Evolutionary conservation across 1,284 basidiomycete species (phyloP).

Genomic region (Melanopsichium pennsylvanicum): DNA sequence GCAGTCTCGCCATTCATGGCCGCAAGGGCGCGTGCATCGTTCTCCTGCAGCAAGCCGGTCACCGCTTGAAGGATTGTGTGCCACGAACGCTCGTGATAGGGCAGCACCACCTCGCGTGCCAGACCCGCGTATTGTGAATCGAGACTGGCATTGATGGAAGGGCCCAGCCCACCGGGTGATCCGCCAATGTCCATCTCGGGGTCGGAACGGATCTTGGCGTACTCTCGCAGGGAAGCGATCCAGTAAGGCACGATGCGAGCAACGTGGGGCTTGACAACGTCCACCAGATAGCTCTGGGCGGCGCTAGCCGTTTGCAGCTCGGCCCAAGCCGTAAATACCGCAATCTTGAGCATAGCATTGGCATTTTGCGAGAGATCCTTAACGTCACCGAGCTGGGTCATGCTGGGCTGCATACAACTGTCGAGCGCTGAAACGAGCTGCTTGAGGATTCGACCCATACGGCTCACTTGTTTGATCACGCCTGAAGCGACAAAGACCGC

Average conservation of each 20-base stretch:
- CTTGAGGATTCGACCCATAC: slow-evolving; percentile 94
- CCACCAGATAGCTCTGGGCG: slow-evolving; percentile 78
- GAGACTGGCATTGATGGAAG: slow-evolving; percentile 66
- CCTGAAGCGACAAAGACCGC: slow-evolving; percentile 95
- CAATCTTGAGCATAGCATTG: slow-evolving; percentile 91
- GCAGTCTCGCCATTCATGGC: slow-evolving; percentile 77
- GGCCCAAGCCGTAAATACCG: slow-evolving; percentile 94
- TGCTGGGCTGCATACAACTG: slow-evolving; percentile 74
- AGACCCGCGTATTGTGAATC: slow-evolving; percentile 86
- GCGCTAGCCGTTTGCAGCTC: slow-evolving; percentile 83
- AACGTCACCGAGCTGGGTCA: slow-evolving; percentile 85
- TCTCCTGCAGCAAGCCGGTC: slow-evolving; percentile 77
- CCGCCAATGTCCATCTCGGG: slow-evolving; percentile 71
- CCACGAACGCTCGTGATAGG: slow-evolving; percentile 76
- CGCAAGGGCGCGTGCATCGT: slow-evolving; percentile 75
- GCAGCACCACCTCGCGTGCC: slow-evolving; percentile 86
- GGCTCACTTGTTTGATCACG: slow-evolving; percentile 85
- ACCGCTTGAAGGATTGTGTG: slow-evolving; percentile 85
- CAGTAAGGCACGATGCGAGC: slow-evolving; percentile 80
- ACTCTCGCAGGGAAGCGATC: slow-evolving; percentile 88
- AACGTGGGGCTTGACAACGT: slow-evolving; percentile 84
- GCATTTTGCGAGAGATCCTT: slow-evolving; percentile 89
- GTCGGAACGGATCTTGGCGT: slow-evolving; percentile 83
- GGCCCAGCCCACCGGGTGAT: slow-evolving; percentile 69
- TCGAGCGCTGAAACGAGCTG: slow-evolving; percentile 81